phyloP scores from a whole-genome alignment of 129 eudicot species.

The Deinandra increscens region DNA sequence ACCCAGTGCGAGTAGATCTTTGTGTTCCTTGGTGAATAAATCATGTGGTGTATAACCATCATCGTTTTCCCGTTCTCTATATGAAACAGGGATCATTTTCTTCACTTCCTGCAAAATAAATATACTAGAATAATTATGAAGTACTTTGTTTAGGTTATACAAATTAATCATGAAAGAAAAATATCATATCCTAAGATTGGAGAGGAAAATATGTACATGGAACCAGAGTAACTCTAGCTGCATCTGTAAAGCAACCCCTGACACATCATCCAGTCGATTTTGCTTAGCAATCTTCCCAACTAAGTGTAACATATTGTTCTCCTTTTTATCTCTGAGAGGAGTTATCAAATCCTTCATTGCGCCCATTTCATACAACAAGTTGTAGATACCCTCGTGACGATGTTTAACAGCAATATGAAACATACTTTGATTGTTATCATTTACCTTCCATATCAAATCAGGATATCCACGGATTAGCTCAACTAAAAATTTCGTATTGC shows the following conservation, averaged over 20 bases:
- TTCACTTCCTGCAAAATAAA: constrained; percentile 4
- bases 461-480: constrained; percentile 9
- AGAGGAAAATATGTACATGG: not conserved
- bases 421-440: constrained; percentile 3
- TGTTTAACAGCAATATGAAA: constrained; percentile 11
- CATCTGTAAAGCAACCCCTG: constrained; percentile 13
- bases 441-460: constrained; percentile 9
- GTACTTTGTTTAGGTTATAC: too few species aligned
- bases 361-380: not conserved
- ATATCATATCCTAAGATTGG: too few species aligned
- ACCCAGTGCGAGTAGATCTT: not conserved
- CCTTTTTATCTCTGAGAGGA: not conserved
- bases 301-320: constrained; percentile 5
- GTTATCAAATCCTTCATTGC: constrained; percentile 11
- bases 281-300: not conserved
- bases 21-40: constrained; percentile 16
- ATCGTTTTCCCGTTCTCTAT: not conserved
- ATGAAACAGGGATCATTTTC: not conserved
- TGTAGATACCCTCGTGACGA: constrained; percentile 7
- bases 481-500: not conserved
- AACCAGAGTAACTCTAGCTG: constrained; percentile 9
- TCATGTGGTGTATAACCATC: constrained; percentile 11
- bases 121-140: not conserved
- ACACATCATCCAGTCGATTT: not conserved
- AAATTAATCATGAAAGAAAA: not conserved